Evolutionary conservation across 2,329 filamentous ascomycete species (phyloP), one percentile per base, ranked within the genome.

Genomic region (Aciculosporium take): DNA sequence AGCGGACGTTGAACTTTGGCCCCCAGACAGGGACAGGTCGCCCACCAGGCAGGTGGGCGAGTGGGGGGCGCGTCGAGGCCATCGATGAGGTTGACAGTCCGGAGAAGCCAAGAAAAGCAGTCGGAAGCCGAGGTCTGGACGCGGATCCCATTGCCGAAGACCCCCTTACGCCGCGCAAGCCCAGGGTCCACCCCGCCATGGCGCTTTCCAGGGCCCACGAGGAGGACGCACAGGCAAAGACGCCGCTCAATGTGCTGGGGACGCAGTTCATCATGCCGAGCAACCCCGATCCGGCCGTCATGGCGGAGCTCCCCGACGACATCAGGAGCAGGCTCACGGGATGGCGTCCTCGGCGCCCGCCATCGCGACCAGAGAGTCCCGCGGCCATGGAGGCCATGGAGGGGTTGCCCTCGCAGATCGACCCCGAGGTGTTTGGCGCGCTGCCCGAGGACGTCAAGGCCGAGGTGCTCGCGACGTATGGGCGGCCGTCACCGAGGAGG

Each of bases 181-280:
- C 63, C 41, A 74, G 64, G 46, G 45, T 56, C 0, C 75, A 78
- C 46, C 72, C 72, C 27, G 73, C 71, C 3, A 59, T 74, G 40
- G 64, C 66, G 2, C 61, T 78, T 37, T 61, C 68, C 3, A 67
- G 62, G 48, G 66, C 69, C 2, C 68, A 63, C 43, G 62, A 68
- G 30, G 51, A 55, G 42, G 61, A 83, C 56, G 45, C 64, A 48
- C 65, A 75, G 60, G 65, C 81, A 18, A 81, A 72, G 46, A 75
- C 72, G 6, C 79, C 79, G 1, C 64, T 94, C 18, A 94, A 95
- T 53, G 73, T 85, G 3, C 68, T 77, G 3, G 86, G 89, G 2
- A 94, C 89, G 0, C 91, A 98, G 53, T 98, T 98, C 53, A 76
- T 96, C 36, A 69, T 98, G 50, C 91, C 91, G 0, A 74, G 74